Conservation (phyloP, 2,329 filamentous ascomycete genomes). For the Trichoderma harzianum region DNA sequence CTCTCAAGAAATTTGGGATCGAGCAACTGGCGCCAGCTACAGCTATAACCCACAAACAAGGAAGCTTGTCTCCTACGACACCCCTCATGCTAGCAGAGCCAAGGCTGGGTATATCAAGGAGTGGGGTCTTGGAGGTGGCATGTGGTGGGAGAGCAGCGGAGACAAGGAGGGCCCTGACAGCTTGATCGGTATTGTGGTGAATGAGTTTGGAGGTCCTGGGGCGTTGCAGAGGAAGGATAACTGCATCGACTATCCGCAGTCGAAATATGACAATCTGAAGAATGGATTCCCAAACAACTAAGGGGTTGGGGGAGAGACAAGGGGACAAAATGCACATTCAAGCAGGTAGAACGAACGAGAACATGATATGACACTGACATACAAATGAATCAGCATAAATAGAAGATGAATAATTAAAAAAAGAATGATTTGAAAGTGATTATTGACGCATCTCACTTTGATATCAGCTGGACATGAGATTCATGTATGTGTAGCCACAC, state of each 20-base stretch:
- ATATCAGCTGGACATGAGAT: neutral
- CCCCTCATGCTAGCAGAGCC: slow-evolving; percentile 57
- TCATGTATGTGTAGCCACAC: neutral
- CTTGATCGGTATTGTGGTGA: slow-evolving; percentile 64
- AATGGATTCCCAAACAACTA: slow-evolving; percentile 51
- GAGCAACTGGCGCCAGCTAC: slow-evolving; percentile 66
- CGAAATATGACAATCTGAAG: slow-evolving; percentile 68
- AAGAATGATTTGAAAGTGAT: neutral
- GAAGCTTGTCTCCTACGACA: slow-evolving; percentile 79
- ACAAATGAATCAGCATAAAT: neutral
- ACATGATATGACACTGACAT: neutral
- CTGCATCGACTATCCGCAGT: slow-evolving; percentile 60
- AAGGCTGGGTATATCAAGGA: slow-evolving; percentile 72
- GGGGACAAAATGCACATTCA: neutral
- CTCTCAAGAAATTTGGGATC: slow-evolving; percentile 62
- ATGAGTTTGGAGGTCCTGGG: slow-evolving; percentile 51
- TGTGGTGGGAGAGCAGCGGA: slow-evolving; percentile 94
- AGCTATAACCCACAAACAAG: slow-evolving; percentile 64
- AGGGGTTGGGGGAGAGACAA: slow-evolving; percentile 22
- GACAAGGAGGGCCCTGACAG: slow-evolving; percentile 66
- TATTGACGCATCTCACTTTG: neutral
- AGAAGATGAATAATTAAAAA: neutral
- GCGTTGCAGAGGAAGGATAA: slow-evolving; percentile 54
- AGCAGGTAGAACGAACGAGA: neutral
- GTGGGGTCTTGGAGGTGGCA: slow-evolving; percentile 73